Conservation (phyloP, 108 stramenopile species). For the Chaetoceros tenuissimus region DNA sequence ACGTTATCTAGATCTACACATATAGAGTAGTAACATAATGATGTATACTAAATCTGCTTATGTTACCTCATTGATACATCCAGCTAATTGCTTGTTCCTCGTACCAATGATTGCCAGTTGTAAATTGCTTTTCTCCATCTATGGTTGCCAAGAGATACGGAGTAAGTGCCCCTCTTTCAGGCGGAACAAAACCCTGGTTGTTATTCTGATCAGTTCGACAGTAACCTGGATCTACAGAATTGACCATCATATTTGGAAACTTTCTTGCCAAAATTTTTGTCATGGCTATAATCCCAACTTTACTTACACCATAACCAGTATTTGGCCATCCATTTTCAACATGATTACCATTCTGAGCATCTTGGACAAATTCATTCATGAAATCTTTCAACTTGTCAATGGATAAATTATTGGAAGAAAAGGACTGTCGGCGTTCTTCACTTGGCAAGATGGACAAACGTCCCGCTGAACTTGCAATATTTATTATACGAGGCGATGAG, state of each 20-base stretch:
- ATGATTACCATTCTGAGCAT: conserved; percentile 49
- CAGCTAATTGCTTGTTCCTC: conserved; percentile 21
- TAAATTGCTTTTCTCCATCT: conserved; percentile 15
- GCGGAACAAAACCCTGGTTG: conserved; percentile 45
- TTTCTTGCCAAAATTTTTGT: conserved; percentile 46
- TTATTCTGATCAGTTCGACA: conserved; percentile 73
- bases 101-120: conserved; percentile 17
- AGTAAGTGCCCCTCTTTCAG: conserved; percentile 59
- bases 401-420: conserved; percentile 28
- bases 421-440: conserved; percentile 24
- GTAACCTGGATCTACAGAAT: conserved; percentile 59
- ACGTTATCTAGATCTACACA: too few species aligned
- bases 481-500: conserved; percentile 39
- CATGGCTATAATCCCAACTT: conserved; percentile 64
- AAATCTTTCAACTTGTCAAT: conserved; percentile 18
- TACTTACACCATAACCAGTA: conserved; percentile 74
- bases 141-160: conserved; percentile 48
- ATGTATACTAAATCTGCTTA: not conserved
- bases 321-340: conserved; percentile 57
- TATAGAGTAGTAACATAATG: too few species aligned
- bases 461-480: conserved; percentile 53
- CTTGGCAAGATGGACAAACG: conserved; percentile 38
- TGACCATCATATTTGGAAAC: conserved; percentile 32
- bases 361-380: conserved; percentile 50
- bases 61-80: not conserved